A percentile compares a stretch with the other conserved stretches of the same genome.
Evolutionary conservation across 2,329 filamentous ascomycete genomes (phyloP).

Genomic region (Stromatinia cepivora): DNA sequence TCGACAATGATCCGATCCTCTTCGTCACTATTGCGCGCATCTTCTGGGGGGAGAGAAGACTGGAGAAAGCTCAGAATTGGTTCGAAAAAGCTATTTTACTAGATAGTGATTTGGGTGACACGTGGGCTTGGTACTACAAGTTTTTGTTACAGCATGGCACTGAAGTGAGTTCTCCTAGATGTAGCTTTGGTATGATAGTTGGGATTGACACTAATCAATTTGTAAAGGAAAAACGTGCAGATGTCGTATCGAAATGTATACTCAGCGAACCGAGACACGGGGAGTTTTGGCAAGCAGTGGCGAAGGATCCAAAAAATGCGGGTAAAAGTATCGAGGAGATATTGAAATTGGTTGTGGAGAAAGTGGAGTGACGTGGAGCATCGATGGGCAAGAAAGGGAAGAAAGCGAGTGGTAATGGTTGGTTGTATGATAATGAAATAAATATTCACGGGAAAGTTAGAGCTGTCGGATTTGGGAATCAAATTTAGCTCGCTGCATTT

Average conservation of each 20-base stretch:
- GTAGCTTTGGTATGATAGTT: neutral
- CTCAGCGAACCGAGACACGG: constrained; percentile 87
- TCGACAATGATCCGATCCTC: constrained; percentile 85
- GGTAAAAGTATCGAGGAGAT: constrained; percentile 75
- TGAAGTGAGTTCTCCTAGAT: constrained; percentile 49
- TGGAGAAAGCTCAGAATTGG: constrained; percentile 95
- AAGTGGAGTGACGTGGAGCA: constrained; percentile 34
- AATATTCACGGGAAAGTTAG: neutral
- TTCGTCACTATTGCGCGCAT: constrained; percentile 92
- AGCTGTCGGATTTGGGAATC: neutral
- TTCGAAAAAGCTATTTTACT: constrained; percentile 93
- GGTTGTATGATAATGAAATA: constrained; percentile 4
- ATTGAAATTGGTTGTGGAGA: constrained; percentile 71
- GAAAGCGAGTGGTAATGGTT: neutral
- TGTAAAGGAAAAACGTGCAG: constrained; percentile 73
- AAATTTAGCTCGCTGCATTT: neutral
- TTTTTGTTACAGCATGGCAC: constrained; percentile 92
- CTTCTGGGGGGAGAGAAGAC: constrained; percentile 89
- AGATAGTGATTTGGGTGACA: constrained; percentile 85
- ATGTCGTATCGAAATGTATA: constrained; percentile 79
- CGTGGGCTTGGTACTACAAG: constrained; percentile 98
- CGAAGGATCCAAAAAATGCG: constrained; percentile 83
- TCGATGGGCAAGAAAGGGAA: neutral
- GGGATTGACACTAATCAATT: constrained; percentile 24
- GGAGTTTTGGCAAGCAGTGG: constrained; percentile 83